Conservation (phyloP, 2,329 filamentous ascomycete genomes). For the Phaeophleospora eucalypticola region DNA sequence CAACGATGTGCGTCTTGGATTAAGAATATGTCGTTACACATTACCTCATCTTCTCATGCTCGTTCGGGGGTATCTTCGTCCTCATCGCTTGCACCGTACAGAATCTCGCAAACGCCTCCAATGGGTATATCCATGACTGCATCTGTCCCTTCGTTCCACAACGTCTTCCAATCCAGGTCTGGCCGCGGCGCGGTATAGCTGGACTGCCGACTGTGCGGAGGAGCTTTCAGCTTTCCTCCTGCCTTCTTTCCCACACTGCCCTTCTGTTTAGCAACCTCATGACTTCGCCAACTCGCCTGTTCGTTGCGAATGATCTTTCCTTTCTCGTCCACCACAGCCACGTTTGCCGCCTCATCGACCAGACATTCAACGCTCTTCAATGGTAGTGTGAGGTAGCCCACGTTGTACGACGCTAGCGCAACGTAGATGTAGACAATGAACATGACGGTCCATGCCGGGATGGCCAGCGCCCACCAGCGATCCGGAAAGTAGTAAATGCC, state of each 20-base stretch:
- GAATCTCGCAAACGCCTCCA: slow-evolving; percentile 87
- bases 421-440: slow-evolving; percentile 88
- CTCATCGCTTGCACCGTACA: slow-evolving; percentile 61
- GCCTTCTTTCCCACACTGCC: slow-evolving; percentile 34
- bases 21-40: background rate
- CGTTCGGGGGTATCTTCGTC: slow-evolving; percentile 17
- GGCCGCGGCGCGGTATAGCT: slow-evolving; percentile 30
- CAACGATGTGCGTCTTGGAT: too few species aligned
- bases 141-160: slow-evolving; percentile 93
- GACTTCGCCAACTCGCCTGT: slow-evolving; percentile 24
- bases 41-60: background rate
- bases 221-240: slow-evolving; percentile 32
- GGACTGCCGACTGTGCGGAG: slow-evolving; percentile 35
- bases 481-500: slow-evolving; percentile 97
- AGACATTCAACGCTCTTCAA: slow-evolving; percentile 80
- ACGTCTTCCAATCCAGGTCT: slow-evolving; percentile 65
- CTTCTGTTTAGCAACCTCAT: slow-evolving; percentile 13
- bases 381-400: slow-evolving; percentile 77
- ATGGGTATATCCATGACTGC: slow-evolving; percentile 96
- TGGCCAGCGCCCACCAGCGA: slow-evolving; percentile 93
- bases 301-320: slow-evolving; percentile 51
- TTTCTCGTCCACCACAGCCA: slow-evolving; percentile 74
- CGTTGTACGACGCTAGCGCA: slow-evolving; percentile 86
- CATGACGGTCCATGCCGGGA: slow-evolving; percentile 88
- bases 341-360: slow-evolving; percentile 82